Conservation (phyloP, 306 rosid species). For the Medicago lupulina region DNA sequence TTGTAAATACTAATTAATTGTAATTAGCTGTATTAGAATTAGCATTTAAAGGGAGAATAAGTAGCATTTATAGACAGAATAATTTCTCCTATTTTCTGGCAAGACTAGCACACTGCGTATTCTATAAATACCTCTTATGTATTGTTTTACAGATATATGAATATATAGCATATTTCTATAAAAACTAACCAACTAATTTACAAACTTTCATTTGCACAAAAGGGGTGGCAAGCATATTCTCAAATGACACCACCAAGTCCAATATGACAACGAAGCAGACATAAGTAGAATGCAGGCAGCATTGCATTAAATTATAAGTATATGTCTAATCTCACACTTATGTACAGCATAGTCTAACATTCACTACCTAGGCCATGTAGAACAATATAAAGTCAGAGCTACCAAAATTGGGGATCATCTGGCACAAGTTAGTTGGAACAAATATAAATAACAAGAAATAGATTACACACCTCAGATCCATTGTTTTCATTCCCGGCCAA, state of each 20-base stretch:
- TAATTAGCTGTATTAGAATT: too few relatives aligned
- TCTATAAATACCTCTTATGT: too few relatives aligned
- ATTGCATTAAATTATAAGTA: conserved; percentile 2
- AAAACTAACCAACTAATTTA: not conserved
- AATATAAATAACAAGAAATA: not conserved
- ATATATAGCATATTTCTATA: too few relatives aligned
- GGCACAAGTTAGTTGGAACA: not conserved
- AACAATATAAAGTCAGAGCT: not conserved
- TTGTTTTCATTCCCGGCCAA: conserved; percentile 20
- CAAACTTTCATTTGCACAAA: not conserved
- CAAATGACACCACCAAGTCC: not conserved
- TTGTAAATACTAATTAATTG: too few relatives aligned
- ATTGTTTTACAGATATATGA: too few relatives aligned
- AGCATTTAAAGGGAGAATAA: too few relatives aligned
- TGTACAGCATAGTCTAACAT: conserved; percentile 3
- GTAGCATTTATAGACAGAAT: too few relatives aligned
- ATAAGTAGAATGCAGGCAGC: conserved; percentile 6
- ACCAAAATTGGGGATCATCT: conserved; percentile 7
- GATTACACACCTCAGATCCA: conserved; percentile 51
- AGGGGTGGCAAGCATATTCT: not conserved
- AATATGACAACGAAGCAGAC: not conserved
- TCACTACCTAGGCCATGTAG: not conserved
- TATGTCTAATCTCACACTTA: not conserved
- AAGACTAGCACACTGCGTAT: too few relatives aligned
- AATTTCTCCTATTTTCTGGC: too few relatives aligned